Evolutionary conservation across 2,329 filamentous ascomycete genomes (phyloP), one percentile per base, ranked within the genome.

Genomic region (Ploettnerulaceae sp.): DNA sequence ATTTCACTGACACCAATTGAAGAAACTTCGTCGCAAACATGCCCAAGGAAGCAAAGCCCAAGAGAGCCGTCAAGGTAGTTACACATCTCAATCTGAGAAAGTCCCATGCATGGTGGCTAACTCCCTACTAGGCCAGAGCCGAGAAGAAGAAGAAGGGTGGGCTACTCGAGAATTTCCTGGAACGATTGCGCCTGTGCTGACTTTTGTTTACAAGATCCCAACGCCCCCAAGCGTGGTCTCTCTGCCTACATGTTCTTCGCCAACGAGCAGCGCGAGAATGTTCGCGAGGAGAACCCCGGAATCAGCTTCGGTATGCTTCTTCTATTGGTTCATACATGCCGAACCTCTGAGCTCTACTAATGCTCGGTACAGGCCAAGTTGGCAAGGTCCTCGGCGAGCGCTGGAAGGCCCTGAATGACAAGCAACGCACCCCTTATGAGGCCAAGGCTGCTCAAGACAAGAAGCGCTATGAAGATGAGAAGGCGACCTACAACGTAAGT

Each of bases 211-310:
- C 12, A 73, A 93, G 89, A 84, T 75, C 62, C 79, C 67, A 96
- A 96, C 73, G 91, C 90, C 52, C 93, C 93, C 69, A 98, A 97
- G 89, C 89, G 93, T 72, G 93, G 91, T 76, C 88, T 98, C 40
- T 97, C 93, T 44, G 93, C 93, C 56, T 98, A 98, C 82, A 98
- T 98, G 93, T 97, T 97, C 85, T 98, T 97, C 70, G 93, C 93
- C 81, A 97, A 97, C 67, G 93, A 97, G 74, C 89, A 96, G 75
- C 90, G 93, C 62, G 91, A 97, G 68, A 95, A 93, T 70, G 93
- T 98, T 61, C 89, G 93, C 63, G 89, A 95, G 69, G 91, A 97
- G 72, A 97, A 97, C 79, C 91, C 91, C 29, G 91, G 90, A 63
- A 95, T 97, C 74, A 85, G 86, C 61, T 98, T 98, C 72, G 93